A percentile compares a stretch with the other conserved stretches of the same genome.
Evolutionary conservation across 192 early-diverging fungal species (phyloP).

Genomic region (Mortierella claussenii): DNA sequence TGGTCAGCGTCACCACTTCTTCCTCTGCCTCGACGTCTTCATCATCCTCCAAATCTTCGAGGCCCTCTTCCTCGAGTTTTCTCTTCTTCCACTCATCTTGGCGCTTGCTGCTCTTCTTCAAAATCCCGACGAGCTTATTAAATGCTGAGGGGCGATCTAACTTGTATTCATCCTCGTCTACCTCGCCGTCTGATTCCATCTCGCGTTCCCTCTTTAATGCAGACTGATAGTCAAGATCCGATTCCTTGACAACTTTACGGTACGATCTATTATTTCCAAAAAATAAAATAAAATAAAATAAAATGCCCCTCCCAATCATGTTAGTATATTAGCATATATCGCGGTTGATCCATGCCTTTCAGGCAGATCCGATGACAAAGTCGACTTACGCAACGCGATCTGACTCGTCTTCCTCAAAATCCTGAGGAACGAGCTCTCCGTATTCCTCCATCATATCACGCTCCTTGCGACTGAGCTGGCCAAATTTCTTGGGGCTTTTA

Average conservation of each 20-base stretch:
- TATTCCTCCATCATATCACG: slow-evolving; percentile 73
- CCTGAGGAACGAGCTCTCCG: slow-evolving; percentile 71
- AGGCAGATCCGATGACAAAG: background rate
- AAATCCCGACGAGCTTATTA: slow-evolving; percentile 64
- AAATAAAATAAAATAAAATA: background rate
- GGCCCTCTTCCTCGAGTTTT: slow-evolving; percentile 62
- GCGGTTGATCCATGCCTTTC: too few species aligned
- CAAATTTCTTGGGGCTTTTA: slow-evolving; percentile 55
- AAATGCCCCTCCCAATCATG: background rate
- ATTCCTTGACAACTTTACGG: slow-evolving; percentile 60
- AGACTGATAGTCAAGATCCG: slow-evolving; percentile 62
- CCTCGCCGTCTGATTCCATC: slow-evolving; percentile 51
- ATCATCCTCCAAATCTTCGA: slow-evolving; percentile 54
- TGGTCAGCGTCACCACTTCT: slow-evolving; percentile 45
- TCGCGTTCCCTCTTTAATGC: slow-evolving; percentile 52
- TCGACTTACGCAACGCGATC: slow-evolving; percentile 52
- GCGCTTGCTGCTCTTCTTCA: slow-evolving; percentile 67
- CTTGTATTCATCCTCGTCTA: slow-evolving; percentile 60
- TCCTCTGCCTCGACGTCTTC: slow-evolving; percentile 38
- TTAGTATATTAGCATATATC: too few species aligned
- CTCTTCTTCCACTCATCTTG: slow-evolving; percentile 61
- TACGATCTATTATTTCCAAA: slow-evolving; percentile 34
- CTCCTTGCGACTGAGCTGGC: slow-evolving; percentile 59
- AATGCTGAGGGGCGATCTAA: slow-evolving; percentile 64
- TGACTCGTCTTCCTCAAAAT: slow-evolving; percentile 57